Conservation (phyloP, 169 alveolate genomes). For the Cryptosporidium muris region DNA sequence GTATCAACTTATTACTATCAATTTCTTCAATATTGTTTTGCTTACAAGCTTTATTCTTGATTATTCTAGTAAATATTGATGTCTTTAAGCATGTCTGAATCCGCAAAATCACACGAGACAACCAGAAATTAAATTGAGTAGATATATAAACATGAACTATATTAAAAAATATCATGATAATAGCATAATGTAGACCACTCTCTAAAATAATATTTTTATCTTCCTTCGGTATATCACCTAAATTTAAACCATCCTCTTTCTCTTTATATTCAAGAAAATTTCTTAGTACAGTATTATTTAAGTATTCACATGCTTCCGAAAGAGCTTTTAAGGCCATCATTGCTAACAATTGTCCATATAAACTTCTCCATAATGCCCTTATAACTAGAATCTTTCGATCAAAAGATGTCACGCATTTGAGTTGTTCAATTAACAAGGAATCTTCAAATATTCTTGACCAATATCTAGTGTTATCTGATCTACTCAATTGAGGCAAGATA, state of each 20-base stretch:
- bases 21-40: too few species aligned
- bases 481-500: slow-evolving; percentile 20
- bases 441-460: slow-evolving; percentile 55
- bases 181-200: slow-evolving; percentile 17
- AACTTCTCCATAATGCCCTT: slow-evolving; percentile 62
- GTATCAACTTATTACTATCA: slow-evolving; percentile 23
- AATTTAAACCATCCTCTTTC: slow-evolving; percentile 17
- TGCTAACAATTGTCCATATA: slow-evolving; percentile 10
- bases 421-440: slow-evolving; percentile 12
- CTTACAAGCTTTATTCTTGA: slow-evolving; percentile 40
- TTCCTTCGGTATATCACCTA: not conserved
- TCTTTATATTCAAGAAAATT: slow-evolving; percentile 62
- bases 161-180: slow-evolving; percentile 20
- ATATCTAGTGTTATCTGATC: slow-evolving; percentile 40
- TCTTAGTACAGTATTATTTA: slow-evolving; percentile 41
- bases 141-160: slow-evolving; percentile 30
- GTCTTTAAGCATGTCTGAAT: slow-evolving; percentile 67
- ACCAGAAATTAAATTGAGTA: slow-evolving; percentile 67
- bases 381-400: slow-evolving; percentile 58
- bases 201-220: slow-evolving; percentile 10
- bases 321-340: slow-evolving; percentile 10
- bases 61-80: slow-evolving; percentile 30
- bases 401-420: slow-evolving; percentile 19
- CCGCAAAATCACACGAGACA: slow-evolving; percentile 35
- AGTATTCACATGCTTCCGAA: slow-evolving; percentile 50